Conservation (phyloP, 2,329 filamentous ascomycete species). For the Penicillium sp. region DNA sequence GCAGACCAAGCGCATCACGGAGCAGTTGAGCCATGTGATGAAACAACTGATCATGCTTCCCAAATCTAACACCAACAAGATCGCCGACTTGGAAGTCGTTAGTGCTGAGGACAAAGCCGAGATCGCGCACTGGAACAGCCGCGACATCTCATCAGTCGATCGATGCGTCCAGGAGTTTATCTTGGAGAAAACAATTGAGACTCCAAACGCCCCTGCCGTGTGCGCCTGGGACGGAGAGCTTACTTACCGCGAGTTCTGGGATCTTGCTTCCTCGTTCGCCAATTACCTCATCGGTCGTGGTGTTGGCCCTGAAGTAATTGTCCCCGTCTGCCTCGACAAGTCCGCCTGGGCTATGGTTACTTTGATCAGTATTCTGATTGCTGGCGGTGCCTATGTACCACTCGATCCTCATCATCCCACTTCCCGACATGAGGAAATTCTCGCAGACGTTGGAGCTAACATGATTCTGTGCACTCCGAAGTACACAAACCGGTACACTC, state of each 20-base stretch:
- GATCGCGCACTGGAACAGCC: conserved; percentile 39
- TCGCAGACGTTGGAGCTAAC: conserved; percentile 34
- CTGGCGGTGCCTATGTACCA: conserved; percentile 40
- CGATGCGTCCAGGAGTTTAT: conserved; percentile 41
- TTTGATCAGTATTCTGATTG: conserved; percentile 38
- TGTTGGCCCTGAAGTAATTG: conserved; percentile 36
- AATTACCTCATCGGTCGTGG: conserved; percentile 36
- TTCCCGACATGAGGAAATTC: conserved; percentile 38
- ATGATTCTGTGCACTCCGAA: conserved; percentile 39
- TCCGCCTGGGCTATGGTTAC: conserved; percentile 40
- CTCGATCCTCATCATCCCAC: conserved; percentile 41
- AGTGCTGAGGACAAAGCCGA: conserved; percentile 39
- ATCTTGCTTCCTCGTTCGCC: conserved; percentile 35
- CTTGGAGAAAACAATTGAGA: conserved; percentile 25
- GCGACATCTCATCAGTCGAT: conserved; percentile 27
- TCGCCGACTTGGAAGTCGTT: conserved; percentile 36
- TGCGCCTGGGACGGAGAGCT: conserved; percentile 42
- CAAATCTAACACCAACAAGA: conserved; percentile 25
- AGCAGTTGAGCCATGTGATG: conserved; percentile 52
- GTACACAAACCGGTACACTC: conserved; percentile 34
- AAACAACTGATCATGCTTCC: conserved; percentile 36
- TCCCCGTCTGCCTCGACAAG: conserved; percentile 41
- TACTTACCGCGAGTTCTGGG: conserved; percentile 36
- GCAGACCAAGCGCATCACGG: conserved; percentile 59
- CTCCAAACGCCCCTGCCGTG: conserved; percentile 37